Evolutionary conservation across 2,329 filamentous ascomycete species (phyloP), one percentile per base, ranked within the genome.

Genomic region (Aotearoamyces nothofagi): DNA sequence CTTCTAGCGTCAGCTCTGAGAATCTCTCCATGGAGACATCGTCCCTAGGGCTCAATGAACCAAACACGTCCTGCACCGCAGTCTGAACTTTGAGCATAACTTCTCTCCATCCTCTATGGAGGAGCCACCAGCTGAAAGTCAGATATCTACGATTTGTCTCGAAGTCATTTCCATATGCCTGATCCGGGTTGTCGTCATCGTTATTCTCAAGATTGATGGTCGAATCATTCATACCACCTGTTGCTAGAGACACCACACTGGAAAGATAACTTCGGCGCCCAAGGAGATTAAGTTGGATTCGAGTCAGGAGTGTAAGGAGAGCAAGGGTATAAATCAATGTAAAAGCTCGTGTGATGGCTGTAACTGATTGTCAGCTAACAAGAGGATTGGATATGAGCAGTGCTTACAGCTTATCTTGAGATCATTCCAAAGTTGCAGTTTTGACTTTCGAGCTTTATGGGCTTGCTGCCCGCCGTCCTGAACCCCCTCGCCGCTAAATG

Each of bases 61-160:
- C 82, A 52, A 94, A 96, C 14, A 87, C 79, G 30, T 92, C 78
- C 42, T 78, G 77, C 14, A 98, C 90, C 4, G 84, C 84, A n/a
- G 62, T 59, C 48, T 84, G 75, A 26, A 98, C 86, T 38, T 76
- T 78, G 32, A 72, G 63, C 66, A 84, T 78, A 32, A 96, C 59
- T 33, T 84, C 72, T 39, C 74, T 71, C 75, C 84, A 96, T 24
- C 90, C 90, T 39, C 73, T 72, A 55, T 98, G 87, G 26, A 98
- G 63, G 26, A 98, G 60, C 86, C 87, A 98, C 90, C 90, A 98
- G 55, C 83, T 93, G 52, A 96, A 92, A 22, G 86, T 92, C 27
- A 98, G 63, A 49, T 96, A 98, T 47, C 81, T 80, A 42, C 86
- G 69, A 54, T 98, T 98, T 17, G 84, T 92, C 52, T 94, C 86